Percentiles rank a stretch among this genome's conserved stretches.
Evolutionary conservation across 352 stramenopile genomes (phyloP).

Genomic region (Aphanomyces invadans): DNA sequence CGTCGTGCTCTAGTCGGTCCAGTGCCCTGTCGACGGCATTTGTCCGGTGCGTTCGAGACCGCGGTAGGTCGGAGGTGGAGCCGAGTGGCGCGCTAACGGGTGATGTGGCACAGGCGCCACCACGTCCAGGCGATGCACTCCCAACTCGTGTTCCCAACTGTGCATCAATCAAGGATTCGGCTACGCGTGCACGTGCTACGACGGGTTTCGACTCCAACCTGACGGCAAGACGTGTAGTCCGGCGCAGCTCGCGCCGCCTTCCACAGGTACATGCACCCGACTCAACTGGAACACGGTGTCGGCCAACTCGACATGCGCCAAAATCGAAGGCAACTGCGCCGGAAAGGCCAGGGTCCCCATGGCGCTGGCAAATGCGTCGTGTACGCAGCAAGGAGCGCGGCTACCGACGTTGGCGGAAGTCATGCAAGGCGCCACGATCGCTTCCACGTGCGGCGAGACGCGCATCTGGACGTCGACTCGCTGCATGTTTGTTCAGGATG

Average conservation of each 20-base stretch:
- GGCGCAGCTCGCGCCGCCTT: background rate
- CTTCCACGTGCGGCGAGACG: background rate
- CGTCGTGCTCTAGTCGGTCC: background rate
- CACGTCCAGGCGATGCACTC: background rate
- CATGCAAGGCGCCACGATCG: background rate
- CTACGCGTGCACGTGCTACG: background rate
- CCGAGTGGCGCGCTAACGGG: no score
- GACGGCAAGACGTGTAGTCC: background rate
- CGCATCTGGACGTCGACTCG: background rate
- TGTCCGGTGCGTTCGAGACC: background rate
- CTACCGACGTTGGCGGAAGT: background rate
- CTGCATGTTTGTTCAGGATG: no score
- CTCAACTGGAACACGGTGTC: background rate
- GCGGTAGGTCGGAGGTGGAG: no score
- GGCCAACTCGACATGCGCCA: background rate
- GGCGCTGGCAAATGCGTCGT: background rate
- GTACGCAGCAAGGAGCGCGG: background rate
- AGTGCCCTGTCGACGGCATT: background rate
- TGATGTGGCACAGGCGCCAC: background rate
- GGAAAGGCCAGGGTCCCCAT: background rate
- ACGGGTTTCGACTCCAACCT: background rate
- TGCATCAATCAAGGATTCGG: conserved; percentile 7
- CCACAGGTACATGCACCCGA: background rate
- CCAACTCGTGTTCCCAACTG: background rate
- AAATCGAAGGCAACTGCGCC: background rate